A percentile compares a stretch with the other conserved stretches of the same genome.
These are phyloP conservation scores for Blastobotrys ciferrii DNA, from an alignment of 1,139 yeast genomes.

Conservation along the genomic window DNA sequence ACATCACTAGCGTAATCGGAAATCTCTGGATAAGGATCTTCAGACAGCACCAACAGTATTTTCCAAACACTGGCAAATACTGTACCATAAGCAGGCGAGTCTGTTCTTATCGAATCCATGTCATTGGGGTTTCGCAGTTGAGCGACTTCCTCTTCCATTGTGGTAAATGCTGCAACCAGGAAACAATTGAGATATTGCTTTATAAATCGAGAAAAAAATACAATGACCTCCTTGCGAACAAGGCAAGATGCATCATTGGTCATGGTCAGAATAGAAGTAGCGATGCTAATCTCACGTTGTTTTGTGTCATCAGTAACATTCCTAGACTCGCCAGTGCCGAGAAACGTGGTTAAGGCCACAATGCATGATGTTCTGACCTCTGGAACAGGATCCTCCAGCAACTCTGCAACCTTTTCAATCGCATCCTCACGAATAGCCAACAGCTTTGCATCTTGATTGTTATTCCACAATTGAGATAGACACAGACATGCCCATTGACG, in stretches of 20 bases:
- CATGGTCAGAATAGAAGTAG: conserved; percentile 45
- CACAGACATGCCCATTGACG: conserved; percentile 90
- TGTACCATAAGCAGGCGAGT: conserved; percentile 73
- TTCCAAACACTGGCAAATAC: conserved; percentile 89
- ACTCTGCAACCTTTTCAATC: conserved; percentile 52
- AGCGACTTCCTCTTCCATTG: conserved; percentile 76
- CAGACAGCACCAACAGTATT: conserved; percentile 71
- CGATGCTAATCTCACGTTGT: conserved; percentile 44
- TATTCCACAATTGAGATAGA: conserved; percentile 73
- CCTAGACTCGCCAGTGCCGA: conserved; percentile 39
- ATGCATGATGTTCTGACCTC: conserved; percentile 89
- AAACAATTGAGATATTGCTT: conserved; percentile 70
- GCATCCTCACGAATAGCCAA: conserved; percentile 66
- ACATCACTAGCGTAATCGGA: conserved; percentile 69
- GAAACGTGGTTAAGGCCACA: conserved; percentile 67
- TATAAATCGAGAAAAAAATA: conserved; percentile 73
- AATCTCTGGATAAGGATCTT: conserved; percentile 88
- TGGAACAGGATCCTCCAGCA: conserved; percentile 86
- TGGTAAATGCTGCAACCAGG: conserved; percentile 83
- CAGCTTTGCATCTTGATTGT: conserved; percentile 74
- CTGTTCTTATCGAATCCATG: conserved; percentile 48
- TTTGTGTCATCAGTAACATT: conserved; percentile 35
- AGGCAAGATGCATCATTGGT: conserved; percentile 86
- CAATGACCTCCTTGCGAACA: conserved; percentile 81
- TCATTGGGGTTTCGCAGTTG: conserved; percentile 59